These are phyloP conservation scores for Eimeria falciformis DNA, from an alignment of 169 alveolate species.

Conservation along the genomic window DNA sequence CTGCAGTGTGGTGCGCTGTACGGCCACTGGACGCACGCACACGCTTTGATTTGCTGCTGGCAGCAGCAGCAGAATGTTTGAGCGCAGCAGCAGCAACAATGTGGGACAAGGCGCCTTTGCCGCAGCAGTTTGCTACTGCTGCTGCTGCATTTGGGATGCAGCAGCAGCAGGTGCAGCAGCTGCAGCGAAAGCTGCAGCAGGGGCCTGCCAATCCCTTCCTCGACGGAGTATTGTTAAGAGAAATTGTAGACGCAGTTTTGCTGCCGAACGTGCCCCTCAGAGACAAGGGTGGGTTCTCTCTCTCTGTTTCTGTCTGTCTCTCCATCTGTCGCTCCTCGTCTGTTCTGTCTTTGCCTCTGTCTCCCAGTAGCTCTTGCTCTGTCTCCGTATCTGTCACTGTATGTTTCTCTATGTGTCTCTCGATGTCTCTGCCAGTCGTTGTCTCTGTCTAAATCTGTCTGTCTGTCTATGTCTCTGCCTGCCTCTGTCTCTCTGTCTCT, in stretches of 20 bases:
- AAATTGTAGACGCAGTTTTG: conserved; percentile 24
- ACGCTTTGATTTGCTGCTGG: conserved; percentile 33
- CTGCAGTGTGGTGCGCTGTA: conserved; percentile 55
- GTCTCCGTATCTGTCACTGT: neutral
- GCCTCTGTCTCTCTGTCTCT: neutral
- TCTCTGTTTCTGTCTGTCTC: neutral
- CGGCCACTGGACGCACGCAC: neutral
- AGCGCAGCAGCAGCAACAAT: conserved; percentile 66
- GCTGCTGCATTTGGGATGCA: neutral
- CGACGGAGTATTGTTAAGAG: conserved; percentile 18
- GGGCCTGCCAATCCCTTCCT: conserved; percentile 44
- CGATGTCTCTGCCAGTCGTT: no score
- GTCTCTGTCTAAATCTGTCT: neutral
- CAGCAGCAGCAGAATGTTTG: conserved; percentile 59
- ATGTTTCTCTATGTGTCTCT: neutral
- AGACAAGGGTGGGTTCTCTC: conserved; percentile 58
- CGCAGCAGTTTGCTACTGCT: neutral
- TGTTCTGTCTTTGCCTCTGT: neutral
- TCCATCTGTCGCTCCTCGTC: neutral
- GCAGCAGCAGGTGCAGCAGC: neutral
- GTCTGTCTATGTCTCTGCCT: neutral
- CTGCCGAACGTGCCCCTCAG: conserved; percentile 67
- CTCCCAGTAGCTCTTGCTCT: no score
- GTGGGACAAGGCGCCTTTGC: conserved; percentile 25
- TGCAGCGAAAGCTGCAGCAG: neutral